Evolutionary conservation across 2,329 filamentous ascomycete species (phyloP).

Genomic region (Diaporthe sp.): DNA sequence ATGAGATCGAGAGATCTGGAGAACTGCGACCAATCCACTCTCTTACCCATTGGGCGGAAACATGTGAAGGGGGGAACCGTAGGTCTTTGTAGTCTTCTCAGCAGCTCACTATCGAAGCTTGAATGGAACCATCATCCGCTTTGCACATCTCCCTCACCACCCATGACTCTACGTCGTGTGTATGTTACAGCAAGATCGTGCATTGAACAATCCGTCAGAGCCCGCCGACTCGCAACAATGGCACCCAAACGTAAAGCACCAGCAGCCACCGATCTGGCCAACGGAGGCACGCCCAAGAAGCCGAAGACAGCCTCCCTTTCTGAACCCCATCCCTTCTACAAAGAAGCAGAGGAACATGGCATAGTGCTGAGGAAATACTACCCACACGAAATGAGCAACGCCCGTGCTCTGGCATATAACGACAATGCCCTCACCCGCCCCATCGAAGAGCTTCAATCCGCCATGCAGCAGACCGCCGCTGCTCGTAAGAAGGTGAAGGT

Average conservation of each 20-base stretch:
- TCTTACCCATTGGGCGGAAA: neutral
- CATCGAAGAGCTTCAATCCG: conserved; percentile 75
- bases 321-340: conserved; percentile 62
- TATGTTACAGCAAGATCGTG: neutral
- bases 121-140: neutral
- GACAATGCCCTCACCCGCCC: conserved; percentile 78
- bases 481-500: conserved; percentile 66
- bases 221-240: conserved; percentile 25
- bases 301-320: conserved; percentile 33
- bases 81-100: neutral
- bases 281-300: conserved; percentile 34
- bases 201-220: neutral
- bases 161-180: neutral
- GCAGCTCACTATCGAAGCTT: neutral
- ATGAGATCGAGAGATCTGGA: conserved; percentile 35
- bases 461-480: conserved; percentile 72
- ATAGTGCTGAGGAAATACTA: conserved; percentile 84
- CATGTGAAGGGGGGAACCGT: conserved; percentile 11
- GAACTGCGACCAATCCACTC: conserved; percentile 16
- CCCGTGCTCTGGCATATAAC: conserved; percentile 81
- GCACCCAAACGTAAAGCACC: conserved; percentile 43
- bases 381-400: conserved; percentile 87
- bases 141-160: neutral
- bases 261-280: neutral
- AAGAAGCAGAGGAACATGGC: conserved; percentile 66